A percentile compares a stretch with the other conserved stretches of the same genome.
Evolutionary conservation across 108 stramenopile genomes (phyloP).

Genomic region (Ochromonas danica): DNA sequence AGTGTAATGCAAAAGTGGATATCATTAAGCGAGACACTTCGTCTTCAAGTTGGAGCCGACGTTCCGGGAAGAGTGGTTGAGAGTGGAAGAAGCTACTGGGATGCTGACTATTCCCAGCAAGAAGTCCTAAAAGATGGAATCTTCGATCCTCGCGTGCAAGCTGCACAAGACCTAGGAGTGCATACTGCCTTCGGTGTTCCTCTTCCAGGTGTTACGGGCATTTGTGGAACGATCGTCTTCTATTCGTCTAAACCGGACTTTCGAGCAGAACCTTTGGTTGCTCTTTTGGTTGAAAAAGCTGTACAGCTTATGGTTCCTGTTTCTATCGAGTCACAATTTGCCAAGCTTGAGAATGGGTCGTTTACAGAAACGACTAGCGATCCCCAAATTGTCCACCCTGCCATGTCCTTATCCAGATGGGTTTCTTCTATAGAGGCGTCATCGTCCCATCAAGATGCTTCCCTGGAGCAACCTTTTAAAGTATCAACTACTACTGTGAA

Average conservation of each 20-base stretch:
- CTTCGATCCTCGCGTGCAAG: conserved; percentile 37
- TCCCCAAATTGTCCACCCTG: not conserved
- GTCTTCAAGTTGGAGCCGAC: conserved; percentile 39
- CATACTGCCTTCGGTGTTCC: conserved; percentile 54
- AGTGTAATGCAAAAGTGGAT: conserved; percentile 59
- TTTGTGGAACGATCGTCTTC: not conserved
- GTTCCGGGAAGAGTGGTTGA: conserved; percentile 49
- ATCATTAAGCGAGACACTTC: conserved; percentile 40
- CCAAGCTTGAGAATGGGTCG: not conserved
- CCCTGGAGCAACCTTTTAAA: not conserved
- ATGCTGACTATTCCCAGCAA: conserved; percentile 40
- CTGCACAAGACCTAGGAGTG: conserved; percentile 44
- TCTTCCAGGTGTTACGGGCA: conserved; percentile 25
- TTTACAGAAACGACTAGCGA: not conserved
- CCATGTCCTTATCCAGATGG: too few species aligned
- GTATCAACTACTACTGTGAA: not conserved
- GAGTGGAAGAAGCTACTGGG: conserved; percentile 42
- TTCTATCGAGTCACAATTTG: not conserved
- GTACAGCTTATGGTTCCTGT: not conserved
- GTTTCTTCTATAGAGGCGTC: too few species aligned
- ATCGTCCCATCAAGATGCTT: not conserved
- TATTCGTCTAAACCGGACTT: conserved; percentile 3
- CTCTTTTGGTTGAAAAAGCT: not conserved
- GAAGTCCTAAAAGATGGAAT: conserved; percentile 11
- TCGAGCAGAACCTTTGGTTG: not conserved